Conservation (phyloP, 2,329 filamentous ascomycete species). For the Colletotrichum sp. region DNA sequence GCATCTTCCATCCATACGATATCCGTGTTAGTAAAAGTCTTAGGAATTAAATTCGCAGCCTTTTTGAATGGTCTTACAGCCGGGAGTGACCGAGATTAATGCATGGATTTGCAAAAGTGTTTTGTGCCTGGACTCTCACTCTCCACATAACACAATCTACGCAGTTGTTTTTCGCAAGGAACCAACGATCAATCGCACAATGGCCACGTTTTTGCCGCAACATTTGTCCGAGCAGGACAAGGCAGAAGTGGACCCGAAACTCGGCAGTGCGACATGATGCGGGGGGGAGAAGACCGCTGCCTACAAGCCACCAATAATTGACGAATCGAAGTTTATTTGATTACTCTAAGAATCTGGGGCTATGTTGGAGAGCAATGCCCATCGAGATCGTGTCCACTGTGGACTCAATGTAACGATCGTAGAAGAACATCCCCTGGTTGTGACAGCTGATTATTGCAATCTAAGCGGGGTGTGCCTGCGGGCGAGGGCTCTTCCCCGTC, state of each 20-base stretch:
- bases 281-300: background rate
- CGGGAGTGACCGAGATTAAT: background rate
- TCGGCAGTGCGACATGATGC: background rate
- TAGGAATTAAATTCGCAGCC: background rate
- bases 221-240: background rate
- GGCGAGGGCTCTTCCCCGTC: background rate
- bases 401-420: background rate
- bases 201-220: background rate
- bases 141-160: background rate
- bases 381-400: background rate
- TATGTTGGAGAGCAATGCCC: rapidly evolving
- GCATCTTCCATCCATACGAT: background rate
- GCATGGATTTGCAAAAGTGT: background rate
- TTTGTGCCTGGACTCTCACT: background rate
- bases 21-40: rapidly evolving
- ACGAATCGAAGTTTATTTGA: background rate
- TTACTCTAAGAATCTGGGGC: background rate
- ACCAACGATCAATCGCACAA: background rate
- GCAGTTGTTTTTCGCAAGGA: background rate
- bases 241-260: background rate
- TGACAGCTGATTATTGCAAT: background rate
- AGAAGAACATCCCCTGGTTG: background rate
- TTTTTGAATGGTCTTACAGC: background rate
- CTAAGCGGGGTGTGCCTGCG: background rate
- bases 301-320: background rate